These are phyloP conservation scores for Solanum lycopersicoides DNA, from an alignment of 257 asterid genomes.

Conservation along the genomic window DNA sequence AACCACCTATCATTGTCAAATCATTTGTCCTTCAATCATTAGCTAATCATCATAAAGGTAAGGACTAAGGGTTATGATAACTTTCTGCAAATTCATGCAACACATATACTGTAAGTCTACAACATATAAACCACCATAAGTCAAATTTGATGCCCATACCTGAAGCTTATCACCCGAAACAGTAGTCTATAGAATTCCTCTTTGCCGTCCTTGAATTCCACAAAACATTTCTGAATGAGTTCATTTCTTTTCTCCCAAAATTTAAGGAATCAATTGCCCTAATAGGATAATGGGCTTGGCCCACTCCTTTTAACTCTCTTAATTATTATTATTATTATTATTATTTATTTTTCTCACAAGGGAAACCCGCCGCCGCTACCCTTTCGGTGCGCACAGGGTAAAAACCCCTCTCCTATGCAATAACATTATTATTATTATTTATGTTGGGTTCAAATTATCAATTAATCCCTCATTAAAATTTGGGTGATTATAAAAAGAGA, in stretches of 20 bases:
- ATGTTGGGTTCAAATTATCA: background rate
- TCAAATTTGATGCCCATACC: background rate
- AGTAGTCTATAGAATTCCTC: background rate
- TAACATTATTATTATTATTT: background rate
- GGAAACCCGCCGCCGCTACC: background rate
- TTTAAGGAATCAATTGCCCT: background rate
- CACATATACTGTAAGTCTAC: background rate
- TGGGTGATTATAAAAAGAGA: background rate
- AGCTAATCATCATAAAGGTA: background rate
- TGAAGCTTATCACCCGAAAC: background rate
- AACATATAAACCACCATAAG: background rate
- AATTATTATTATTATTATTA: background rate
- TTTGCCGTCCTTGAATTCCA: background rate
- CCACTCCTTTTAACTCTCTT: background rate
- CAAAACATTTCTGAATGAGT: background rate
- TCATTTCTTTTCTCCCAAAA: background rate
- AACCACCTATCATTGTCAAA: background rate
- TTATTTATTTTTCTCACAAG: background rate
- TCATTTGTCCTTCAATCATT: background rate
- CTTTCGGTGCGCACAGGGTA: background rate
- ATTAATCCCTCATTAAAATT: background rate
- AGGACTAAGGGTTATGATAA: background rate
- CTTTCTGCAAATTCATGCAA: background rate
- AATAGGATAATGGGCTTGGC: background rate
- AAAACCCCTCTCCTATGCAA: background rate